Base-by-base conservation (phyloP, 2,329 filamentous ascomycete species). In the Cordyceps pruinosa region DNA sequence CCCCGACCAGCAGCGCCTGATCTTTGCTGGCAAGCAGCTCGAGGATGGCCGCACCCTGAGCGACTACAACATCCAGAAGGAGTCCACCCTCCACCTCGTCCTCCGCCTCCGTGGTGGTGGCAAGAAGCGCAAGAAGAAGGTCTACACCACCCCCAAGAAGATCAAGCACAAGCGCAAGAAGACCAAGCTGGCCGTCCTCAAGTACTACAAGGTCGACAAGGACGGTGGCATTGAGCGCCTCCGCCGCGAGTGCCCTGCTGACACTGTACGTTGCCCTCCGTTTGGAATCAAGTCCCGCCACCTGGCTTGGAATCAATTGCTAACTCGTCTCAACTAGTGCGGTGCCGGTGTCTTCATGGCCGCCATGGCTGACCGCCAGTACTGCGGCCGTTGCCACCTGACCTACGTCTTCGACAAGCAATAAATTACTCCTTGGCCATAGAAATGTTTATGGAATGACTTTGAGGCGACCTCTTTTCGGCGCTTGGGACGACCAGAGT, bases 101-200 rank as follows among this genome's bases (percentile, higher is more conserved):
- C 88, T 99, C 70, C 90, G 94, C 75, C 91, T 99, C 62, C 94
- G 93, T 85, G 94, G 94, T 85, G 94, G 93, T 79, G 92, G 79
- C 75, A 99, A 99, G 91, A 97, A 97, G 90, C 87, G 95, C 80
- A 99, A 99, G 90, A 96, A 96, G 91, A 99, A 99, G 92, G 94
- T 99, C 70, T 99, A 99, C 89, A 97, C 90, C 77, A 99, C 94
- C 73, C 94, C 94, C 78, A 99, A 99, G 92, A 99, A 99, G 91
- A 99, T 99, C 89, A 99, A 99, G 94, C 94, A 99, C 88, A 99
- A 99, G 92, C 89, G 91, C 84, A 99, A 97, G 91, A 99, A 99
- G 93, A 96, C 89, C 87, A 99, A 99, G 89, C 83, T 99, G 78
- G 94, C 94, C 73, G 93, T 99, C 70, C 92, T 99, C 79, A 99